A percentile compares a stretch with the other conserved stretches of the same genome.
These are phyloP conservation scores for Kockovaella imperatae DNA, from an alignment of 768 basidiomycete genomes.

Conservation along the genomic window DNA sequence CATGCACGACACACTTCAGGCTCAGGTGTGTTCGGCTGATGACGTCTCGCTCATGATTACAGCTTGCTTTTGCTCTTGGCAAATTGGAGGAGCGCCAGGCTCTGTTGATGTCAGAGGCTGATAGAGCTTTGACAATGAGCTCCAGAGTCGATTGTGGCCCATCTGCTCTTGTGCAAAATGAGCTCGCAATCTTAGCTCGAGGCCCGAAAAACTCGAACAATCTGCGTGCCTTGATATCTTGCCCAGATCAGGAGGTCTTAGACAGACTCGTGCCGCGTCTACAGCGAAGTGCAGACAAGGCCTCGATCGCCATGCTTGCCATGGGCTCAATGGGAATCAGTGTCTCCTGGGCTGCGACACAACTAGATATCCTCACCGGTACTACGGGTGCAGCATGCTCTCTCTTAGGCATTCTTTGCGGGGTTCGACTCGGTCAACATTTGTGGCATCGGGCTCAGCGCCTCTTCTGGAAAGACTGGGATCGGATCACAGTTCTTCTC, in stretches of 20 bases:
- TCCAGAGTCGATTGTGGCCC: too few species aligned
- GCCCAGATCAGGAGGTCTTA: too few species aligned
- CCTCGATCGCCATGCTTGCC: conserved; percentile 18
- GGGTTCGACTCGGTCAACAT: conserved; percentile 28
- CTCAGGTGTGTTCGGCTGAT: conserved; percentile 12
- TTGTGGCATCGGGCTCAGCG: conserved; percentile 30
- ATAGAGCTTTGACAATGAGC: too few species aligned
- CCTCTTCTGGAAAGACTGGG: conserved; percentile 41
- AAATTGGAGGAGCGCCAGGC: conserved; percentile 31
- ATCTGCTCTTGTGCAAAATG: too few species aligned
- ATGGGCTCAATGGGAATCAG: conserved; percentile 14
- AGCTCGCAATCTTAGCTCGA: too few species aligned
- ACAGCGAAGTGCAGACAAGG: conserved; percentile 23
- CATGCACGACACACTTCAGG: conserved; percentile 26
- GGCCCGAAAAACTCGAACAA: too few species aligned
- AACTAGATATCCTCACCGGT: conserved; percentile 14
- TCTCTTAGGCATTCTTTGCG: conserved; percentile 20
- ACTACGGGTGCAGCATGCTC: conserved; percentile 26
- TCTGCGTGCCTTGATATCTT: too few species aligned
- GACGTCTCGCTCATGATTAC: conserved; percentile 1
- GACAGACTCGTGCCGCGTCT: conserved; percentile 17
- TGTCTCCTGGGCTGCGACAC: conserved; percentile 27
- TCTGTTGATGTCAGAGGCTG: conserved; percentile 10
- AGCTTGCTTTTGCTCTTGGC: conserved; percentile 39
- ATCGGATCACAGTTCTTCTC: conserved; percentile 27